phyloP scores from a whole-genome alignment of 257 asterid species.

The Salvia miltiorrhiza region DNA sequence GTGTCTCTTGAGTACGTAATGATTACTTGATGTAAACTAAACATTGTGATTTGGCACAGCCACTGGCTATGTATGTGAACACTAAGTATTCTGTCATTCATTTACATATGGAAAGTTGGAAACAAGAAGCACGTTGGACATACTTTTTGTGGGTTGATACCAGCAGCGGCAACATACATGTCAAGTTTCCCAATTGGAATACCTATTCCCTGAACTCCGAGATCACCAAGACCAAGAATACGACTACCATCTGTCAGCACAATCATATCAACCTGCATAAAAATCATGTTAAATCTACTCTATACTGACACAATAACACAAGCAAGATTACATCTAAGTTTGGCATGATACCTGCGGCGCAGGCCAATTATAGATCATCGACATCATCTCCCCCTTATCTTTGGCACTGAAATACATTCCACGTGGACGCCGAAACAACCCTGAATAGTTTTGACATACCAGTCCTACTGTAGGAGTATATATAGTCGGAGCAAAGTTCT shows the following conservation, averaged over 20 bases:
- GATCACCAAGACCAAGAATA: constrained; percentile 99
- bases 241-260: constrained; percentile 99
- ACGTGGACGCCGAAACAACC: constrained; percentile 95
- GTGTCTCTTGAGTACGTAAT: constrained; percentile 5
- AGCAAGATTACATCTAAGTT: constrained; percentile 11
- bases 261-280: constrained; percentile 93
- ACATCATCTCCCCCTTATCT: constrained; percentile 99
- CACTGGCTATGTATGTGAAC: constrained; percentile 4
- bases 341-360: constrained; percentile 55
- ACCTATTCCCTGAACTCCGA: constrained; percentile 99
- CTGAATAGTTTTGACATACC: constrained; percentile 98
- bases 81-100: neutral
- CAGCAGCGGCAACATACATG: constrained; percentile 99
- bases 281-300: neutral
- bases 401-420: constrained; percentile 99
- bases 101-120: neutral
- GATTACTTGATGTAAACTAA: constrained; percentile 3
- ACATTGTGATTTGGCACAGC: neutral
- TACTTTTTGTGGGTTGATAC: constrained; percentile 98
- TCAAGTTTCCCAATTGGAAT: constrained; percentile 98
- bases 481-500: constrained; percentile 86
- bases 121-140: constrained; percentile 26
- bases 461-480: constrained; percentile 98
- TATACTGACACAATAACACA: constrained; percentile 4
- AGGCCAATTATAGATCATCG: constrained; percentile 99